These are phyloP conservation scores for Collybia nuda DNA, from an alignment of 768 basidiomycete species.

Conservation along the genomic window DNA sequence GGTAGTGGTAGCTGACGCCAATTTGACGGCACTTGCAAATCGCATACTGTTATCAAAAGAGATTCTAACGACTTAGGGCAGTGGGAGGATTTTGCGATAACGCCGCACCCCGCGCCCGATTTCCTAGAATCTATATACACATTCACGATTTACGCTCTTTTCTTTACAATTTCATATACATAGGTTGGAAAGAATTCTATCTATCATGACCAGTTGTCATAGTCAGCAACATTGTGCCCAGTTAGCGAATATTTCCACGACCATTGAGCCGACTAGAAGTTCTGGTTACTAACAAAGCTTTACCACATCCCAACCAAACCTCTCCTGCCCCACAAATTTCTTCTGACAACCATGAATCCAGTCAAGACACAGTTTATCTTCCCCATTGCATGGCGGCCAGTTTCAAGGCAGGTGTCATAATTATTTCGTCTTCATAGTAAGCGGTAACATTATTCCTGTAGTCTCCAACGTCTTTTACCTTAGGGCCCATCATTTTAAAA, in stretches of 20 bases:
- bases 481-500: constrained; percentile 33
- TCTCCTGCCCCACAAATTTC: too few relatives aligned
- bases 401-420: constrained; percentile 29
- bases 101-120: too few relatives aligned
- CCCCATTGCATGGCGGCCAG: constrained; percentile 50
- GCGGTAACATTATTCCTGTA: neutral
- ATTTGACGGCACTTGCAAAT: constrained; percentile 80
- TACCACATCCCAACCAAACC: neutral
- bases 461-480: constrained; percentile 10
- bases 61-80: constrained; percentile 31
- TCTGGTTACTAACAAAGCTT: neutral
- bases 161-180: too few relatives aligned
- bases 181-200: too few relatives aligned
- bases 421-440: too few relatives aligned
- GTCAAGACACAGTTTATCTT: constrained; percentile 51
- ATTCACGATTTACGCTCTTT: too few relatives aligned
- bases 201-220: too few relatives aligned
- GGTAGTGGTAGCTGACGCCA: constrained; percentile 93
- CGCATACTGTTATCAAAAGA: constrained; percentile 80
- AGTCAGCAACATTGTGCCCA: too few relatives aligned
- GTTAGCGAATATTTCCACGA: too few relatives aligned
- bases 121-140: too few relatives aligned
- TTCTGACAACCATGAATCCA: constrained; percentile 23
- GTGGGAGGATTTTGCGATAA: too few relatives aligned
- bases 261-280: neutral